A percentile compares a stretch with the other conserved stretches of the same genome.
Conservation (phyloP, 1,284 basidiomycete genomes). For the Trichosporon inkin region DNA sequence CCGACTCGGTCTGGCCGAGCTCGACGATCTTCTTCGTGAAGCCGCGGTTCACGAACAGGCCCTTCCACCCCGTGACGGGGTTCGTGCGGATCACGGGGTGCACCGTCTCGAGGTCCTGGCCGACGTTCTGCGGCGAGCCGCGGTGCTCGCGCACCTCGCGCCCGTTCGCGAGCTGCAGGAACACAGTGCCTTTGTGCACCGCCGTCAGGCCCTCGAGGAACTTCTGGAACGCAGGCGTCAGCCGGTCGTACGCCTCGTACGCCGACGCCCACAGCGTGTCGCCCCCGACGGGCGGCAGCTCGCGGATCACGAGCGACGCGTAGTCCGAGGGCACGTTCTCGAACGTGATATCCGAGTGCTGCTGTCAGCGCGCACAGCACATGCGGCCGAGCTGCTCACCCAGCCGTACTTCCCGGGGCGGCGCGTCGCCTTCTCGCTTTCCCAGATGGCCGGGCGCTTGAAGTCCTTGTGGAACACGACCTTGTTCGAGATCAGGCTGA, state of each 20-base stretch:
- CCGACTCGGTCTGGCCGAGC: constrained; percentile 60
- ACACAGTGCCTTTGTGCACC: constrained; percentile 57
- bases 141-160: constrained; percentile 34
- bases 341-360: constrained; percentile 61
- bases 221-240: constrained; percentile 57
- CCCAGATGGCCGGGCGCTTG: constrained; percentile 1
- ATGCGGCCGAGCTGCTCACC: constrained; percentile 11
- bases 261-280: constrained; percentile 54
- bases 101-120: constrained; percentile 59
- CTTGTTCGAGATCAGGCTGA: constrained; percentile 55
- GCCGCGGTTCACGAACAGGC: constrained; percentile 61
- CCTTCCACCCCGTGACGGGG: constrained; percentile 73
- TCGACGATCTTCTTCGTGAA: constrained; percentile 55
- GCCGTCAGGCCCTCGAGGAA: constrained; percentile 61
- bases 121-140: constrained; percentile 61
- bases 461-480: constrained; percentile 37
- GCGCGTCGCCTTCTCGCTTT: constrained; percentile 18
- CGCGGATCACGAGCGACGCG: constrained; percentile 59
- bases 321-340: constrained; percentile 64
- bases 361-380: constrained; percentile 15
- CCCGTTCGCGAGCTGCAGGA: constrained; percentile 49
- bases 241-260: constrained; percentile 64
- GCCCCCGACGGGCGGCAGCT: constrained; percentile 54
- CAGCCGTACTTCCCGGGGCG: constrained; percentile 2
- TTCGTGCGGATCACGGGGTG: constrained; percentile 55